A percentile compares a stretch with the other conserved stretches of the same genome.
Conservation (phyloP, 768 basidiomycete species). For the Lactifluus pinguis region DNA sequence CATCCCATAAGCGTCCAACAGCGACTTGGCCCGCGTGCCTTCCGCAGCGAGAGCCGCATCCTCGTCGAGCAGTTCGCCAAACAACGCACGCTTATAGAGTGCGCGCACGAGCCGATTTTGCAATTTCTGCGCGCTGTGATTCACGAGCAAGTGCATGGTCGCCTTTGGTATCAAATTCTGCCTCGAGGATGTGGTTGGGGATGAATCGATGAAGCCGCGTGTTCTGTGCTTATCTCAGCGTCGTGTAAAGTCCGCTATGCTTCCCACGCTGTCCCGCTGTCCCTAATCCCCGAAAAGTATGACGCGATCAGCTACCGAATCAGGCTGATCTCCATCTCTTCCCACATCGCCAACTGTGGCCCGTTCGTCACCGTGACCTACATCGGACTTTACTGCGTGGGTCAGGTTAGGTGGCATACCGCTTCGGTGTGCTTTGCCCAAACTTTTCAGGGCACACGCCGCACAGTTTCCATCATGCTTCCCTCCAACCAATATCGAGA, state of each 20-base stretch:
- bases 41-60: conserved; percentile 94
- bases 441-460: too few species aligned
- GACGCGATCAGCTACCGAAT: conserved; percentile 84
- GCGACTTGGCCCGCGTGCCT: conserved; percentile 83
- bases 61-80: conserved; percentile 85
- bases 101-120: conserved; percentile 94
- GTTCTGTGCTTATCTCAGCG: too few species aligned
- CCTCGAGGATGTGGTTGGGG: too few species aligned
- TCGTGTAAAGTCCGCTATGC: too few species aligned
- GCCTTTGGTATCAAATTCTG: conserved; percentile 97
- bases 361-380: too few species aligned
- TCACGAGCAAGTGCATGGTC: conserved; percentile 97
- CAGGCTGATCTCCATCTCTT: conserved; percentile 77
- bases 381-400: too few species aligned
- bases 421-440: too few species aligned
- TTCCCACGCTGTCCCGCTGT: too few species aligned
- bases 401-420: conserved; percentile 38
- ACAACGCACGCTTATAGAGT: conserved; percentile 93
- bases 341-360: too few species aligned
- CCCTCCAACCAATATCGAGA: too few species aligned
- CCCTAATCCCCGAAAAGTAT: conserved; percentile 88
- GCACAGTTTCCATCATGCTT: too few species aligned
- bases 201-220: too few species aligned
- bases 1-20: conserved; percentile 24
- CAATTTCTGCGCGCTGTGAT: conserved; percentile 91